Evolutionary conservation across 1,284 basidiomycete species (phyloP).

Genomic region (Ustilago xerochloae): DNA sequence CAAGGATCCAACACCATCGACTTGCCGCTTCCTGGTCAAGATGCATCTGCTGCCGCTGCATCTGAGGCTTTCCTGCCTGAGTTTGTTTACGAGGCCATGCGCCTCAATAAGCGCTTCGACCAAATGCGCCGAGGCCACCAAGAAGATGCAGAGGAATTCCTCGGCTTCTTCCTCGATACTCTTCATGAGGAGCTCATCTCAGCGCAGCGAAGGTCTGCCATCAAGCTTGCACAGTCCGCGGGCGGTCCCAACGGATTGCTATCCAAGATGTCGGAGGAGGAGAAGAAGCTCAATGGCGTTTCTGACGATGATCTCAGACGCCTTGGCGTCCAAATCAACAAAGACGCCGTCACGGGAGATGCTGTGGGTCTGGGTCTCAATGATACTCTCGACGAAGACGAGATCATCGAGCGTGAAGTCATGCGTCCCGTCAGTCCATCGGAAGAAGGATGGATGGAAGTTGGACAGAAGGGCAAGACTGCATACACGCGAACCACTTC

Average conservation of each 20-base stretch:
- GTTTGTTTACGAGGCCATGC: slow-evolving; percentile 94
- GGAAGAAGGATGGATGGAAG: slow-evolving; percentile 81
- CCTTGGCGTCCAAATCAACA: slow-evolving; percentile 29
- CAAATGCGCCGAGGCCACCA: slow-evolving; percentile 93
- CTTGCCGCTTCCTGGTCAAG: slow-evolving; percentile 11
- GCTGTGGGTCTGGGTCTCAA: slow-evolving; percentile 22
- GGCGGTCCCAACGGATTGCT: slow-evolving; percentile 37
- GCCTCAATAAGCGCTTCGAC: slow-evolving; percentile 92
- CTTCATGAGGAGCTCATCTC: slow-evolving; percentile 90
- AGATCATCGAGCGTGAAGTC: slow-evolving; percentile 72
- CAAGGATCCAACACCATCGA: slow-evolving; percentile 37
- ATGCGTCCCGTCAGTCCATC: slow-evolving; percentile 59
- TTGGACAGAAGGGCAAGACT: slow-evolving; percentile 87
- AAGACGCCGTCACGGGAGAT: slow-evolving; percentile 16
- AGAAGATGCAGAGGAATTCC: slow-evolving; percentile 97
- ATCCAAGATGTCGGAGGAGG: slow-evolving; percentile 39
- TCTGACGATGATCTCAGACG: slow-evolving; percentile 37
- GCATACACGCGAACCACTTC: slow-evolving; percentile 85
- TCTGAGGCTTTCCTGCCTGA: slow-evolving; percentile 81
- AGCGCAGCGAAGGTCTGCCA: slow-evolving; percentile 71
- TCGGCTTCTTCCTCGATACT: slow-evolving; percentile 96
- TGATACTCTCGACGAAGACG: slow-evolving; percentile 67
- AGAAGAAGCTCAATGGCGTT: slow-evolving; percentile 47
- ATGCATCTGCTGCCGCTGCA: slow-evolving; percentile 27
- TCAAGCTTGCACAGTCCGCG: slow-evolving; percentile 66